A percentile compares a stretch with the other conserved stretches of the same genome.
Conservation (phyloP, 345 rosid species). For the Cochlearia excelsa region DNA sequence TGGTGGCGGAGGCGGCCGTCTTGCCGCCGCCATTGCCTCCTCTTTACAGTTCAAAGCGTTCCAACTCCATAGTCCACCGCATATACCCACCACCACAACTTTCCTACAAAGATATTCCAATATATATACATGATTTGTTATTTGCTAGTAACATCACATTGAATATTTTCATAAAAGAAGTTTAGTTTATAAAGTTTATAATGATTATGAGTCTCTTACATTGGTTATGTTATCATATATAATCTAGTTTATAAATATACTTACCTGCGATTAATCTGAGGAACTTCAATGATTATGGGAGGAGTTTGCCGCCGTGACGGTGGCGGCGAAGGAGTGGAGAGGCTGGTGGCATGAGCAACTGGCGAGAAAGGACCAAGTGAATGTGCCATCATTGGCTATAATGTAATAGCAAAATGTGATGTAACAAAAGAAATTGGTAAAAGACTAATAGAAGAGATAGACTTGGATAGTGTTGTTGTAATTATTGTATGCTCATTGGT, state of each 20-base stretch:
- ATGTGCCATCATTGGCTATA: not conserved
- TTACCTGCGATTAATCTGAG: constrained; percentile 47
- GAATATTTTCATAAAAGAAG: too few relatives aligned
- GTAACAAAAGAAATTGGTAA: constrained; percentile 11
- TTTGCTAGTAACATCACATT: too few relatives aligned
- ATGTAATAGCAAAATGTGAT: constrained; percentile 10
- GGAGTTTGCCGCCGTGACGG: constrained; percentile 31
- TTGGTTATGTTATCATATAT: too few relatives aligned
- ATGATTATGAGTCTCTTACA: too few relatives aligned
- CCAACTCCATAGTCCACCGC: constrained; percentile 51
- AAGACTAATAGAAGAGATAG: constrained; percentile 33
- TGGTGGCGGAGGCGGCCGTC: constrained; percentile 65
- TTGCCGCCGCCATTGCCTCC: constrained; percentile 54
- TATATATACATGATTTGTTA: not conserved
- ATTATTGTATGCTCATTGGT: constrained; percentile 43
- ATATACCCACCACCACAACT: constrained; percentile 35
- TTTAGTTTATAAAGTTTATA: too few relatives aligned
- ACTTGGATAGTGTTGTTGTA: constrained; percentile 31
- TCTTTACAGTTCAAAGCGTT: constrained; percentile 30
- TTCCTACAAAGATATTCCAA: constrained; percentile 9
- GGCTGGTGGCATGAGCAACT: not conserved
- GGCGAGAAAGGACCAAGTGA: not conserved
- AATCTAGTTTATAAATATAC: not conserved
- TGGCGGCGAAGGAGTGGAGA: constrained; percentile 26
- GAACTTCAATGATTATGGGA: constrained; percentile 24